phyloP scores from a whole-genome alignment of 495 filamentous ascomycete genomes.

The Cryomyces minteri region DNA sequence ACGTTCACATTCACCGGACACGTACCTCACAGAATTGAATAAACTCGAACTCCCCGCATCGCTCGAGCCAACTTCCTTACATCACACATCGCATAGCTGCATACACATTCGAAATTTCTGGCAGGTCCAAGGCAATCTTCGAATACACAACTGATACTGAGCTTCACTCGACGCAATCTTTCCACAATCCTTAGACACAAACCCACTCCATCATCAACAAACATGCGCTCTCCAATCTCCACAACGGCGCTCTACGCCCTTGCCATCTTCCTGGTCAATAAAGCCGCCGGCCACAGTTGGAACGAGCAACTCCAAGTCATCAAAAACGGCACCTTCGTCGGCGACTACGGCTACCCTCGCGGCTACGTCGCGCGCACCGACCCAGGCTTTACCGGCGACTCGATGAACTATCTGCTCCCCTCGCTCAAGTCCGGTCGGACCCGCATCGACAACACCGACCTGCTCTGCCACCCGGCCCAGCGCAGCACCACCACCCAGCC shows the following conservation, averaged over 20 bases:
- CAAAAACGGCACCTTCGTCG: conserved; percentile 55
- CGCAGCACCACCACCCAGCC: conserved; percentile 32
- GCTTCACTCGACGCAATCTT: too few species aligned
- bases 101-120: too few species aligned
- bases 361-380: conserved; percentile 32
- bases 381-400: conserved; percentile 29
- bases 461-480: conserved; percentile 38
- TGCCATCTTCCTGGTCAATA: conserved; percentile 8
- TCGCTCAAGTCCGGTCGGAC: conserved; percentile 14
- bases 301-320: conserved; percentile 54
- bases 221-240: background rate
- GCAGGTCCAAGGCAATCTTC: too few species aligned
- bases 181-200: background rate
- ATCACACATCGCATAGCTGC: too few species aligned
- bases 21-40: too few species aligned
- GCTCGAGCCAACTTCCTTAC: too few species aligned
- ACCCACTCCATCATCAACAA: background rate
- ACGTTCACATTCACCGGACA: too few species aligned
- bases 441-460: conserved; percentile 22
- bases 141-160: too few species aligned
- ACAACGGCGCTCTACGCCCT: conserved; percentile 12
- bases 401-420: conserved; percentile 33
- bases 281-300: conserved; percentile 50
- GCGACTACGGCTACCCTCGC: conserved; percentile 47
- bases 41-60: too few species aligned